Evolutionary conservation across 2,329 filamentous ascomycete species (phyloP).

Genomic region (Grosmannia clavigera): DNA sequence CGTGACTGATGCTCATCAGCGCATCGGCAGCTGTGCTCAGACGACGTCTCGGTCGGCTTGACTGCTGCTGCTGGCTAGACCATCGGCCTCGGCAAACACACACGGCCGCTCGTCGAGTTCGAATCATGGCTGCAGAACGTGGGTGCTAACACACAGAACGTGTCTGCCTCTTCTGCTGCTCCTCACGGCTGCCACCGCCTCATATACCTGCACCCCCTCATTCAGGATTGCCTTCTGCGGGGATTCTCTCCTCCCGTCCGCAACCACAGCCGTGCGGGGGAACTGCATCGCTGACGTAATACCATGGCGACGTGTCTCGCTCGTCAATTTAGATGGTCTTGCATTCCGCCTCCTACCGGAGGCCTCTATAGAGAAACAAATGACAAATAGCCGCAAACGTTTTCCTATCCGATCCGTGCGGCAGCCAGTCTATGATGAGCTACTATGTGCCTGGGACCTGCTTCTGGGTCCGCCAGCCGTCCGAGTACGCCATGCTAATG

Average conservation of each 20-base stretch:
- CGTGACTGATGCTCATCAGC: constrained; percentile 3
- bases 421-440: neutral
- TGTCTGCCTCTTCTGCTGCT: neutral
- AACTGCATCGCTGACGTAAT: neutral
- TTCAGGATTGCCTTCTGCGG: neutral
- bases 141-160: no score
- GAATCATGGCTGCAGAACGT: no score
- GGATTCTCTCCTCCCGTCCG: neutral
- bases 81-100: no score
- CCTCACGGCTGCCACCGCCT: neutral
- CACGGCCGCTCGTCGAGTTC: no score
- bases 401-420: neutral
- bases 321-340: no score
- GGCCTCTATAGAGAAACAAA: neutral
- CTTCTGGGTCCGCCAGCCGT: neutral
- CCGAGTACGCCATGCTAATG: constrained; percentile 4
- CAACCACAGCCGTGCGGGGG: neutral
- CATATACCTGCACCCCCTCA: neutral
- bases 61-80: no score
- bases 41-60: no score
- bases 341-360: no score
- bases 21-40: no score
- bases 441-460: neutral
- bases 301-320: no score
- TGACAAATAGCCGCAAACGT: neutral